Evolutionary conservation across 1,139 yeast genomes (phyloP).

Genomic region (Debaryomyces coudertii): DNA sequence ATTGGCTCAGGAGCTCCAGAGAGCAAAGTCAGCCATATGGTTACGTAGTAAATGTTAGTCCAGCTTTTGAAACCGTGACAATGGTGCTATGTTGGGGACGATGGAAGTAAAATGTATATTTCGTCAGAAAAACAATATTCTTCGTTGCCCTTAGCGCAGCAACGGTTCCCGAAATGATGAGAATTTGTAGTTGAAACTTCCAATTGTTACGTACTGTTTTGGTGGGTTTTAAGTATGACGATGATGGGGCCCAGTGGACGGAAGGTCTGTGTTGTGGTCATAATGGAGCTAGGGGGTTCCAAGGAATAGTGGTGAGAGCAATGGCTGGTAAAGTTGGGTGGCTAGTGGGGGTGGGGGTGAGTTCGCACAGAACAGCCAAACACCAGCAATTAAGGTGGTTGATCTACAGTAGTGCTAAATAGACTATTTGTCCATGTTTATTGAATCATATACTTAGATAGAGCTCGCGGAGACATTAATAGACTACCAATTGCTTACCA

Average conservation of each 20-base stretch:
- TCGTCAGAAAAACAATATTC: neutral
- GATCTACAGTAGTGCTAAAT: neutral
- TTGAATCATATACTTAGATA: neutral
- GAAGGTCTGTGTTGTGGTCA: no score
- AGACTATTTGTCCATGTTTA: neutral
- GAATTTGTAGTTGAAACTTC: no score
- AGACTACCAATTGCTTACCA: slow-evolving; percentile 48
- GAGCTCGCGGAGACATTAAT: slow-evolving; percentile 12
- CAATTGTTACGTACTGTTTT: no score
- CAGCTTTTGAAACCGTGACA: neutral
- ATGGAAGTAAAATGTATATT: neutral
- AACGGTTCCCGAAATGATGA: no score
- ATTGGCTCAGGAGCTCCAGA: neutral
- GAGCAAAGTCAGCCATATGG: neutral
- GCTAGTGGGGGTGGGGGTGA: no score
- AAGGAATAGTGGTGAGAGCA: no score
- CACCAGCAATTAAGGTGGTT: neutral
- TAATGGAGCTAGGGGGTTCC: no score
- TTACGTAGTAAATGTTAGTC: neutral
- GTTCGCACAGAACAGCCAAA: no score
- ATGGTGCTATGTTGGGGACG: neutral
- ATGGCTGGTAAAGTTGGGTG: no score
- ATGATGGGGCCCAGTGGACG: no score
- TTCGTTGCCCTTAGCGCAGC: slow-evolving; percentile 2
- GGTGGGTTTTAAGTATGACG: no score